Percentiles rank a stretch among this genome's conserved stretches.
Conservation (phyloP, 805 yeast species). For the Alloascoidea africana region DNA sequence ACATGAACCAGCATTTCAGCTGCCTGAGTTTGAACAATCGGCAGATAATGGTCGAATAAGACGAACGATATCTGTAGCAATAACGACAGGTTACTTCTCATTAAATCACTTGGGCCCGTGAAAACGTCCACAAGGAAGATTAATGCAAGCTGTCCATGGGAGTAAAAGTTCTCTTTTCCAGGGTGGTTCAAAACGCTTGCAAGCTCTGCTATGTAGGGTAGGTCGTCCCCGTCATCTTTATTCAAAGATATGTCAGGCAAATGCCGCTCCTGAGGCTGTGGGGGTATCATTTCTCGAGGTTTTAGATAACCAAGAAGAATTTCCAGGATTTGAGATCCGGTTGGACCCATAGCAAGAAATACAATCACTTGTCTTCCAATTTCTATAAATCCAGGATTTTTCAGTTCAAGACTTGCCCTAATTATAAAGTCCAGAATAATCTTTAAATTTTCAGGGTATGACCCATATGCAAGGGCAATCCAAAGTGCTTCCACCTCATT, state of each 20-base stretch:
- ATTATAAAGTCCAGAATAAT: slow-evolving; percentile 59
- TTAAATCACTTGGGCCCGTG: slow-evolving; percentile 47
- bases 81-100: slow-evolving; percentile 48
- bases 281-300: slow-evolving; percentile 86
- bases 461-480: slow-evolving; percentile 81
- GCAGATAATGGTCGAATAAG: slow-evolving; percentile 75
- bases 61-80: slow-evolving; percentile 69
- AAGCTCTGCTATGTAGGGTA: slow-evolving; percentile 70
- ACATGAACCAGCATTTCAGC: slow-evolving; percentile 58
- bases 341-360: slow-evolving; percentile 33
- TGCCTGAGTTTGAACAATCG: slow-evolving; percentile 75
- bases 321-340: slow-evolving; percentile 45
- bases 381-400: slow-evolving; percentile 63
- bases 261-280: slow-evolving; percentile 20
- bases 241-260: slow-evolving; percentile 16
- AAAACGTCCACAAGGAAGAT: slow-evolving; percentile 74
- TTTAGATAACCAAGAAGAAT: slow-evolving; percentile 54
- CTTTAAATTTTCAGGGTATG: slow-evolving; percentile 51
- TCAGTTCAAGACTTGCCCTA: slow-evolving; percentile 48
- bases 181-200: slow-evolving; percentile 36
- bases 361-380: slow-evolving; percentile 71
- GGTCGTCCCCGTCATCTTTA: slow-evolving; percentile 20
- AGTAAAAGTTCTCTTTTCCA: slow-evolving; percentile 62
- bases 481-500: slow-evolving; percentile 89
- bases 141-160: slow-evolving; percentile 76